phyloP scores from a whole-genome alignment of 768 basidiomycete genomes.

The Leccinum sublutescens region DNA sequence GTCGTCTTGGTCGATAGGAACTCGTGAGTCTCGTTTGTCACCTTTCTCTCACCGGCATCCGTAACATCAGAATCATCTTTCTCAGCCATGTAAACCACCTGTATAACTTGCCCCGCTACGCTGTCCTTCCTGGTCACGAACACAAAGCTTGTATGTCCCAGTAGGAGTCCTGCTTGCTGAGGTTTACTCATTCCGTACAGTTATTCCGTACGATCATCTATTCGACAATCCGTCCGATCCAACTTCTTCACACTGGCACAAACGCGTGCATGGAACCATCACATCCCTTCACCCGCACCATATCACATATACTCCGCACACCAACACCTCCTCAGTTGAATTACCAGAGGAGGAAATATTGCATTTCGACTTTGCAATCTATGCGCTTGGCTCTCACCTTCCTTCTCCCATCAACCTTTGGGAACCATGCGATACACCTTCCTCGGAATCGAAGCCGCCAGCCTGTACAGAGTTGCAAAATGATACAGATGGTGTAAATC shows the following conservation, averaged over 20 bases:
- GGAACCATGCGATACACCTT: slow-evolving; percentile 25
- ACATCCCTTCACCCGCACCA: slow-evolving; percentile 38
- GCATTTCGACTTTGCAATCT: slow-evolving; percentile 55
- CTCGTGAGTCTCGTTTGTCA: slow-evolving; percentile 38
- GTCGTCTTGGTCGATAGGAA: slow-evolving; percentile 61
- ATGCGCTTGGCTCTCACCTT: slow-evolving; percentile 60
- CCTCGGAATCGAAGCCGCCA: neutral
- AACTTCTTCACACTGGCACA: slow-evolving; percentile 20
- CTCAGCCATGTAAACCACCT: slow-evolving; percentile 52
- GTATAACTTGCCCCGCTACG: slow-evolving; percentile 57
- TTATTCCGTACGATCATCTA: slow-evolving; percentile 55
- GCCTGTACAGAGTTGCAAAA: neutral
- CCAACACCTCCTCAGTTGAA: neutral
- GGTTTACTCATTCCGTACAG: slow-evolving; percentile 19
- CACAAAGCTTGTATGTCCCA: slow-evolving; percentile 57
- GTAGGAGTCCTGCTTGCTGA: too few species aligned
- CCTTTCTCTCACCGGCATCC: neutral
- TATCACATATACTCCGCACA: slow-evolving; percentile 30
- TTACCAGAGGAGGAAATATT: slow-evolving; percentile 26
- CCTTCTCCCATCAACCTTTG: slow-evolving; percentile 57
- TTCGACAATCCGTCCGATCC: slow-evolving; percentile 32
- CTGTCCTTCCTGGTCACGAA: slow-evolving; percentile 58
- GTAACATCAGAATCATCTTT: neutral
- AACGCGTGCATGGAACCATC: slow-evolving; percentile 46
- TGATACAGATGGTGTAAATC: neutral